Evolutionary conservation across 345 rosid species (phyloP).

Genomic region (Hevea brasiliensis): DNA sequence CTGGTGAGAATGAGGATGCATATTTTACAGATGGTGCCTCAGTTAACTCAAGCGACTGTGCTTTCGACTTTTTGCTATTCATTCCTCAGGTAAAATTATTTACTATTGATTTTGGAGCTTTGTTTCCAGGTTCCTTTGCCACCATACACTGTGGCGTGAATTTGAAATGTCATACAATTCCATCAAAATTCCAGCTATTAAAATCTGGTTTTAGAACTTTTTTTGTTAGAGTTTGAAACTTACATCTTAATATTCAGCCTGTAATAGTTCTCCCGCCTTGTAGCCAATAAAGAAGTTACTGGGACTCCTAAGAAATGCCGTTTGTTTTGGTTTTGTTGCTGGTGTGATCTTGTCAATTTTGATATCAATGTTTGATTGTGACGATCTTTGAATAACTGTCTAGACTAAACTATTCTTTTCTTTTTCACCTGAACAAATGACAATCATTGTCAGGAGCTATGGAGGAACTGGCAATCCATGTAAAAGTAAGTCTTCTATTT

Average conservation of each 20-base stretch:
- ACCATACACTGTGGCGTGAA: no score
- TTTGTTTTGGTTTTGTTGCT: not conserved
- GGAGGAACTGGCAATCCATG: no score
- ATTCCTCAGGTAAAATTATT: slow-evolving; percentile 1
- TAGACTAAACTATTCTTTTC: not conserved
- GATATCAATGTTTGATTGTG: not conserved
- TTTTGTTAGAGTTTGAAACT: no score
- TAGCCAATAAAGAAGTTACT: not conserved
- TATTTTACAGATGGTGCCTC: not conserved
- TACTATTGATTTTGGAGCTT: not conserved
- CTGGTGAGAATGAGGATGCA: slow-evolving; percentile 18
- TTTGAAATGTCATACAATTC: not conserved
- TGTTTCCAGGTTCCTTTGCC: not conserved
- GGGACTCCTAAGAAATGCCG: not conserved
- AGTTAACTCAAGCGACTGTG: not conserved
- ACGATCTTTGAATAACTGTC: not conserved
- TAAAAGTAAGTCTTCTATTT: no score
- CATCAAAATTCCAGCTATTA: not conserved
- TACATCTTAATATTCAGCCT: no score
- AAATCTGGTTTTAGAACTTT: no score
- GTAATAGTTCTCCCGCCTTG: no score
- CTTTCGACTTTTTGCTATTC: not conserved
- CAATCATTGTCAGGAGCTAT: no score
- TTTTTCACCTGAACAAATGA: not conserved
- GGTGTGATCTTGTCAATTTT: not conserved